Percentiles rank a stretch among this genome's conserved stretches.
These are phyloP conservation scores for Puccinellia tenuiflora DNA, from an alignment of 176 grass and related monocot species.

Conservation along the genomic window DNA sequence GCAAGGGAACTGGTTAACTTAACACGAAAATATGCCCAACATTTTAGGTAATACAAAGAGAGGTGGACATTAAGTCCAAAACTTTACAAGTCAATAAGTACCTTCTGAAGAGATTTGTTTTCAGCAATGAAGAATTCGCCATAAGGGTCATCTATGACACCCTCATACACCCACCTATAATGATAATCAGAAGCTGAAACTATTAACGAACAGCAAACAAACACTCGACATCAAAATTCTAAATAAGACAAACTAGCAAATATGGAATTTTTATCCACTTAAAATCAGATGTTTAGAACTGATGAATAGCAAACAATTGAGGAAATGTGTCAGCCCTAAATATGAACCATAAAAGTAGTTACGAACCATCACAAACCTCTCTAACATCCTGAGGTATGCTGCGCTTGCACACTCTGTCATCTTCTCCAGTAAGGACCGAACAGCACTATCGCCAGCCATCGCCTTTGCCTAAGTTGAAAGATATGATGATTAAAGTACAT, in stretches of 20 bases:
- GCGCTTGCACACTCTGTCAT: no score
- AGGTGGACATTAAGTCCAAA: no score
- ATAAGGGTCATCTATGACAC: slow-evolving; percentile 93
- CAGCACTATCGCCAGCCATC: no score
- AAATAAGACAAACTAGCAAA: not conserved
- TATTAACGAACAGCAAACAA: slow-evolving; percentile 3
- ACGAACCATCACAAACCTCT: slow-evolving; percentile 13
- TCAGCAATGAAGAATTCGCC: slow-evolving; percentile 99
- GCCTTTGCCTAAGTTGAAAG: no score
- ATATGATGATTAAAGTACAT: no score
- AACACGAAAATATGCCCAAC: no score
- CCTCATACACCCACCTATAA: slow-evolving; percentile 95
- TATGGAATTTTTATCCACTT: not conserved
- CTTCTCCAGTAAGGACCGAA: no score
- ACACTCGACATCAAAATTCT: not conserved
- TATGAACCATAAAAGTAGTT: not conserved
- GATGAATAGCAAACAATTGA: not conserved
- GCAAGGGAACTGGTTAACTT: no score
- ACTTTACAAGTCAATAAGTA: slow-evolving; percentile 24
- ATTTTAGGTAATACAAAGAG: no score
- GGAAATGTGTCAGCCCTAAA: not conserved
- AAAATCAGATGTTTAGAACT: not conserved
- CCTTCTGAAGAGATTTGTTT: slow-evolving; percentile 95
- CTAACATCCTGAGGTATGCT: no score
- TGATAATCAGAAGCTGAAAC: slow-evolving; percentile 20